Base-by-base conservation (phyloP, 2,329 filamentous ascomycete genomes). In the Xylaria sp. region DNA sequence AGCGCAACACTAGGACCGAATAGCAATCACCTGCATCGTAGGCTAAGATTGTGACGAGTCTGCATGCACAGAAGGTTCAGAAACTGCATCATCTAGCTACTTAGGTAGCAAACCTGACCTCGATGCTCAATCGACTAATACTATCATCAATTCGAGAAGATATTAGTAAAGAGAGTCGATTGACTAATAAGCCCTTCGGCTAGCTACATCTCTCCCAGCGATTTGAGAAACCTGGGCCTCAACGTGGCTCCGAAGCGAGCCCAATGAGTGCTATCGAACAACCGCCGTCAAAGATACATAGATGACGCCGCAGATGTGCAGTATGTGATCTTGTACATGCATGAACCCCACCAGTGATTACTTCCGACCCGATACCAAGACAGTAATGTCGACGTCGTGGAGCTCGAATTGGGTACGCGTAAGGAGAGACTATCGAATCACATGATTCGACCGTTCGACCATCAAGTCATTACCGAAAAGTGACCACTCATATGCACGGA, bases 251-350 rank as follows among this genome's bases (percentile, higher is more conserved):
- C 53, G 54, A 67, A 63, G 59, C 65, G 64, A 72, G 65, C 44
- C 77, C 75, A 77, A 77, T 78, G 61, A 72, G 63, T 53, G 42
- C 33, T 11, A 23, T 59, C 38, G 42, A 65, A 44, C 68, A 71
- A 59, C 70, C 70, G 70, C 70, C 53, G 26, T 13, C 58, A 60
- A 44, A 13, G 17, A 36, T 44, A 20, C 20, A 23, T 38, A 13
- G 57, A 31, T 64, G 36, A 66, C 64, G 51, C 13, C 31, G 56
- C 58, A 63, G 68, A 58, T 66, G 62, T 59, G 48, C 64, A 63
- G 60, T 63, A 38, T 33, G 31, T 54, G 28, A 33, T 23, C n/a
- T 36, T 64, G 31, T 38, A 59, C 60, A 13, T 56, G n/a, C 60
- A 23, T 49, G 13, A 63, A 20, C 65, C 40, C 59, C 59, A 49